phyloP scores from a whole-genome alignment of 2,329 filamentous ascomycete genomes.

The Bipolaris zeicola region DNA sequence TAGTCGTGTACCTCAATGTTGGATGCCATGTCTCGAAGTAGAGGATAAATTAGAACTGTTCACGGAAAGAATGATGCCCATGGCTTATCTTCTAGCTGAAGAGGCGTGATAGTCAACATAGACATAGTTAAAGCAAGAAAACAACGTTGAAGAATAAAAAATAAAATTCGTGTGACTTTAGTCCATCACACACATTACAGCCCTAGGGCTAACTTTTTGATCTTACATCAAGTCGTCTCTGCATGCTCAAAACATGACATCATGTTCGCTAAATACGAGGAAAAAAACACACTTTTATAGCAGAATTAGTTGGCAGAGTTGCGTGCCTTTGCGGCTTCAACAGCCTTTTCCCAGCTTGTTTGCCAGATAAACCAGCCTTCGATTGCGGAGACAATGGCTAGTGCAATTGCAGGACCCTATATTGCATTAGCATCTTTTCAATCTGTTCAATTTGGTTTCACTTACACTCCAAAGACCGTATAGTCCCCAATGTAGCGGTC shows the following conservation, averaged over 20 bases:
- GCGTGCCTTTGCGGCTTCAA: slow-evolving; percentile 63
- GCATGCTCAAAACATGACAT: background rate
- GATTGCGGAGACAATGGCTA: slow-evolving; percentile 63
- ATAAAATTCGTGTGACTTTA: too few species aligned
- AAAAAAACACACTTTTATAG: background rate
- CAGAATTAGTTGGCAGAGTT: slow-evolving; percentile 49
- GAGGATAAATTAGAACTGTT: too few species aligned
- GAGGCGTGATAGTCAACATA: too few species aligned
- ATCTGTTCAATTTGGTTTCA: background rate
- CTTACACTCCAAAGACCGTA: slow-evolving; percentile 73
- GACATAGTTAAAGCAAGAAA: too few species aligned
- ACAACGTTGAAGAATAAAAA: too few species aligned
- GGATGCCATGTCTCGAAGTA: too few species aligned
- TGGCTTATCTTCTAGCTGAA: too few species aligned
- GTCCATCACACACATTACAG: too few species aligned
- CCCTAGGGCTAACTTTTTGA: background rate
- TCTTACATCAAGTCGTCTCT: background rate
- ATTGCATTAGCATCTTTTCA: slow-evolving; percentile 11
- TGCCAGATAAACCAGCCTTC: slow-evolving; percentile 63
- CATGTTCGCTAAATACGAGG: background rate
- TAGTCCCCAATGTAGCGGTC: slow-evolving; percentile 74
- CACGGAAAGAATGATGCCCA: too few species aligned
- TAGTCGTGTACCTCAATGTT: too few species aligned
- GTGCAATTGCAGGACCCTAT: slow-evolving; percentile 63
- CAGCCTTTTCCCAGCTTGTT: slow-evolving; percentile 63